Conservation (phyloP, 768 basidiomycete genomes). For the Kwoniella mangroviensis region DNA sequence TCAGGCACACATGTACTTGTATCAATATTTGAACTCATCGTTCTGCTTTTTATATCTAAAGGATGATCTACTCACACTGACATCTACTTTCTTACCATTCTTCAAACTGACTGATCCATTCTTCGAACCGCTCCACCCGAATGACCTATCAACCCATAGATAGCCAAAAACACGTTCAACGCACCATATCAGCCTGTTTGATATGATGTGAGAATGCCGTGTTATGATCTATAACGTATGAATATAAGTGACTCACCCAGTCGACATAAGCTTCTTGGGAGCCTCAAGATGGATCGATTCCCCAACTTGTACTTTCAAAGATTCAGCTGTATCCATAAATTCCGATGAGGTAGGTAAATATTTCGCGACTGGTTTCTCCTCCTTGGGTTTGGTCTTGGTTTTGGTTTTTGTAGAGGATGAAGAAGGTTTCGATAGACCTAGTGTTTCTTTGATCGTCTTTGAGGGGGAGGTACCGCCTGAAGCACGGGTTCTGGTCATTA, state of each 20-base stretch:
- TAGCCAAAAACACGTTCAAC: too few relatives aligned
- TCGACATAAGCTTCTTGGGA: slow-evolving; percentile 12
- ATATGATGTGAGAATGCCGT: too few relatives aligned
- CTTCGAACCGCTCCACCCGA: slow-evolving; percentile 16
- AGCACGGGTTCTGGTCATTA: background rate
- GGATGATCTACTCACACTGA: slow-evolving; percentile 14
- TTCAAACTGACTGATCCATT: slow-evolving; percentile 8
- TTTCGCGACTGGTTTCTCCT: background rate
- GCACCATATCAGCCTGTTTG: background rate
- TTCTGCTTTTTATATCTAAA: too few relatives aligned
- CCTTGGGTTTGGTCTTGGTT: background rate
- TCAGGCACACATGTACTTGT: background rate
- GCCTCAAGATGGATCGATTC: slow-evolving; percentile 6
- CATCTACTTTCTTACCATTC: slow-evolving; percentile 1
- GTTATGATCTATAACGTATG: too few relatives aligned
- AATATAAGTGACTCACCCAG: slow-evolving; percentile 19
- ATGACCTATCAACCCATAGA: slow-evolving; percentile 8
- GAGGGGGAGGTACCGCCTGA: too few relatives aligned
- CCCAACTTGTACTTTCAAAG: slow-evolving; percentile 6
- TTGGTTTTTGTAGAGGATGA: background rate
- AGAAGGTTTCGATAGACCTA: background rate
- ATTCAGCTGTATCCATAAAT: background rate
- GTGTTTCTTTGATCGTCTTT: too few relatives aligned
- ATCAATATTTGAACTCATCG: too few relatives aligned
- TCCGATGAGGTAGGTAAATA: slow-evolving; percentile 1